Conservation (phyloP, 495 filamentous ascomycete species). For the Penicillium argentinense region DNA sequence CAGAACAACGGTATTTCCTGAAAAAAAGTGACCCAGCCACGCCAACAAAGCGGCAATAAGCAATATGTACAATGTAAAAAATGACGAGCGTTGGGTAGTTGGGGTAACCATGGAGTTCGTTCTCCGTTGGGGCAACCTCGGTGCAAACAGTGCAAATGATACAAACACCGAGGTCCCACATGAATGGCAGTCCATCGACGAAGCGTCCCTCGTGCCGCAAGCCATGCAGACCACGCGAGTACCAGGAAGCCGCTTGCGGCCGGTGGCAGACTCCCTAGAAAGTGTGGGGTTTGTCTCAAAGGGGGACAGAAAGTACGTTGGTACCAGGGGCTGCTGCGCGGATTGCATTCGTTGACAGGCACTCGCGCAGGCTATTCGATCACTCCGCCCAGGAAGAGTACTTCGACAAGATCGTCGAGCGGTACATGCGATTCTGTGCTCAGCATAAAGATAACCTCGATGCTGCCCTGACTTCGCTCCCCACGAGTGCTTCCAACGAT, state of each 20-base stretch:
- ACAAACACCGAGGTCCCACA: conserved; percentile 12
- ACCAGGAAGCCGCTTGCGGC: conserved; percentile 66
- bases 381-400: conserved; percentile 75
- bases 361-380: conserved; percentile 65
- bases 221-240: conserved; percentile 22
- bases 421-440: conserved; percentile 86
- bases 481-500: conserved; percentile 43
- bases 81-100: conserved; percentile 24
- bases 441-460: conserved; percentile 68
- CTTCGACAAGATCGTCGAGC: conserved; percentile 79
- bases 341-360: conserved; percentile 6
- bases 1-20: conserved; percentile 1
- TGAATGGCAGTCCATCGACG: conserved; percentile 5
- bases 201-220: conserved; percentile 8
- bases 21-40: background rate
- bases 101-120: too few relatives aligned
- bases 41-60: background rate
- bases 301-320: conserved; percentile 69
- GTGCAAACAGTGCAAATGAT: conserved; percentile 22
- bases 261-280: conserved; percentile 72
- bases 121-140: conserved; percentile 17
- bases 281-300: conserved; percentile 82
- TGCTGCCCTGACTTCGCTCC: conserved; percentile 67
- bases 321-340: background rate
- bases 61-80: conserved; percentile 1